phyloP scores from a whole-genome alignment of 805 yeast species.

The Candida nonsorbophila region DNA sequence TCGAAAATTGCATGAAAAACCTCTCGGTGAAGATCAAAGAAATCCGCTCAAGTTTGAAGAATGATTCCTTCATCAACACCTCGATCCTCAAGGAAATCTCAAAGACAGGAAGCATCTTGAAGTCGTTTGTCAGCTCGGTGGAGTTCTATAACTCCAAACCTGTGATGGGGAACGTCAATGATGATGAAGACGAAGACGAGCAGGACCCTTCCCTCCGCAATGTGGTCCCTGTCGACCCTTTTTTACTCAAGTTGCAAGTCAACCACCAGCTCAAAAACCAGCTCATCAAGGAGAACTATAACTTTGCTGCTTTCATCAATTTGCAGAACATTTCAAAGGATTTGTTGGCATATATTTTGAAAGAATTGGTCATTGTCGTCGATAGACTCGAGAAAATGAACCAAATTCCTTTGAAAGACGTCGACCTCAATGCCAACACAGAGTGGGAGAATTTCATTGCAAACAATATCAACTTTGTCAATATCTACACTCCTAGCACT shows the following conservation, averaged over 20 bases:
- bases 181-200: constrained; percentile 16
- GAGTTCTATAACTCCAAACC: constrained; percentile 28
- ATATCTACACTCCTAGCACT: constrained; percentile 28
- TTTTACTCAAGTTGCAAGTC: constrained; percentile 31
- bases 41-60: constrained; percentile 32
- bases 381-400: constrained; percentile 29
- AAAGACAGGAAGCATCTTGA: constrained; percentile 54
- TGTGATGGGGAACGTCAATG: constrained; percentile 12
- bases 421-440: constrained; percentile 17
- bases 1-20: constrained; percentile 30
- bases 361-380: constrained; percentile 26
- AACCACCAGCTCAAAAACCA: constrained; percentile 38
- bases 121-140: constrained; percentile 23
- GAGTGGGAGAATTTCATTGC: constrained; percentile 38
- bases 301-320: constrained; percentile 37
- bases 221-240: constrained; percentile 33
- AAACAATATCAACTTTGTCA: constrained; percentile 53
- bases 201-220: constrained; percentile 9
- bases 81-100: constrained; percentile 39
- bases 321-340: constrained; percentile 37
- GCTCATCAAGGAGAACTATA: constrained; percentile 34
- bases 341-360: constrained; percentile 29
- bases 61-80: constrained; percentile 36
- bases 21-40: constrained; percentile 35
- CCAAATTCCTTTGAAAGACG: constrained; percentile 16